Evolutionary conservation across 768 basidiomycete species (phyloP), one percentile per base, ranked within the genome.

Genomic region (Mycena vitilis): DNA sequence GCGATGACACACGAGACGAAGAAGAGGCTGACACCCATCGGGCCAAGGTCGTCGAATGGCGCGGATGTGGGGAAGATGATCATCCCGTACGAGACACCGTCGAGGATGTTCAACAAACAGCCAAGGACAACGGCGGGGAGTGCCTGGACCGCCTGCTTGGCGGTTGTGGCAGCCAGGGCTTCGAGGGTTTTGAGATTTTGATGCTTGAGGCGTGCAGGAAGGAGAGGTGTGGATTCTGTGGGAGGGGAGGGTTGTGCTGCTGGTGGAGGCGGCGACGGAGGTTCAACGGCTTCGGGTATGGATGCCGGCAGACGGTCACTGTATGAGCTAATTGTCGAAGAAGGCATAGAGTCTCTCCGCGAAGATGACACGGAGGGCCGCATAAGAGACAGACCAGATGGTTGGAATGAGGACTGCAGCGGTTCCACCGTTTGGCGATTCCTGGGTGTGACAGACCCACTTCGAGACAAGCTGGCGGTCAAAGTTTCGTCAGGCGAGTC

Each of bases 11-110:
- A 91, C 85, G 93, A 89, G 22, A 95, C 86, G 78, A 96, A 97
- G 79, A 97, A 97, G 92, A 98, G 94, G 40, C 95, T 96, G 2
- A 99, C 95, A 4, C 97, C 97, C 77, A 91, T 89, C 0, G 93
- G 88, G 1, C 95, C 96, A 20, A 97, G 88, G 60, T 88, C 88
- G 13, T 86, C 80, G 77, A 99, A 98, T 4, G 93, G 84, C 2
- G 92, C 88, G 11, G 89, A 86, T 0, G 92, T 89, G 3, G 98
- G 98, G 77, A 98, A 99, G 63, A 95, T 91, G 77, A 95, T 95
- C 95, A 98, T 95, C 8, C 97, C 97, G 79, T 99, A 98, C 51
- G 93, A 95, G 60, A 99, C 90, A 12, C 96, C 98, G 75, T 99
- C 97, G 40, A 99, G 83, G 51, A 98, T 87, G 74, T 98, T 99